Evolutionary conservation across 306 rosid genomes (phyloP), one percentile per base, ranked within the genome.

Genomic region (Luffa aegyptiaca): DNA sequence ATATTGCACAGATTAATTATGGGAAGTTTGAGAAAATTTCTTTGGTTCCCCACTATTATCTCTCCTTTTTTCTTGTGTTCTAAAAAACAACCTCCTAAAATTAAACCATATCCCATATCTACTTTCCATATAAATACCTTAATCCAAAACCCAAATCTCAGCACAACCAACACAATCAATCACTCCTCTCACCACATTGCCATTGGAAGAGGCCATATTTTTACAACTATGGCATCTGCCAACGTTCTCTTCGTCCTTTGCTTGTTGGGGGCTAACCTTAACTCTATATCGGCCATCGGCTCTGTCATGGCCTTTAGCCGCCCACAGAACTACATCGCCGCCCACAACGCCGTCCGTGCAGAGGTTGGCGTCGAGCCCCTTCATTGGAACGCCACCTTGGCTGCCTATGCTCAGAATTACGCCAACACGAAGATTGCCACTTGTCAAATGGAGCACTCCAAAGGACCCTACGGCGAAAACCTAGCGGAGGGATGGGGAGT

Each of bases 381-480:
- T 9, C 5, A 5, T 3, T 79, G 81, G 81, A 63, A 62, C 33
- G 4, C 20, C n/a, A 63, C 75, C 0, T 17, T 63, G 75, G 81
- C 75, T 5, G 9, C 58, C 0, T 79, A 61, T 17, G 81, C 81
- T 11, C 46, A 44, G 3, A 16, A 63, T 2, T 62, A 79, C 6
- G 81, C 75, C 1, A 33, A 63, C 6, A 12, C 42, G 3, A 59
- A 20, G 59, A 61, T 44, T 3, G 36, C 5, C 6, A 39, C 35
- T 3, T 46, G 81, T 39, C 6, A 45, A 21, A 61, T 56, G 58
- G 53, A 8, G 37, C 35, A 88, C 12, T 85, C 87, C 0, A 31
- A 6, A 0, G 86, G 88, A 41, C 86, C 84, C 2, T 88, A 49
- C 2, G 87, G 88, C 0, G 87, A 85, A 63, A 81, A 80, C 83